phyloP scores from a whole-genome alignment of 2,329 filamentous ascomycete species.

The Fusarium redolens region DNA sequence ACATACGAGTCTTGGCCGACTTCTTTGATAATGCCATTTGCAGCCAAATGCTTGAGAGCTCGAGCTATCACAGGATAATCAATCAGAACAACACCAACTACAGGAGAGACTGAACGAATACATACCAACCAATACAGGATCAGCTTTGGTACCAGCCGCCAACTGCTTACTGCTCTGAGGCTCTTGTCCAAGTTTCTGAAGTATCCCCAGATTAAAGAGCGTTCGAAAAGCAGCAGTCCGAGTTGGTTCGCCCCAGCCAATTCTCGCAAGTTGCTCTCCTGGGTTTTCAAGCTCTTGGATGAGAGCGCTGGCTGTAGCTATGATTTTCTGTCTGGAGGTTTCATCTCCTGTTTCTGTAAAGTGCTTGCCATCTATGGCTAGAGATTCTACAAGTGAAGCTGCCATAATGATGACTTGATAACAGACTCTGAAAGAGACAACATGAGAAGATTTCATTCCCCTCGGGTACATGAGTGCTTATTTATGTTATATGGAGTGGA shows the following conservation, averaged over 20 bases:
- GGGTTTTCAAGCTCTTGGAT: constrained; percentile 28
- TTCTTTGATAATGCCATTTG: constrained; percentile 20
- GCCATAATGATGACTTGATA: not conserved
- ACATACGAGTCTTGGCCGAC: constrained; percentile 9
- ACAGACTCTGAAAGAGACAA: not conserved
- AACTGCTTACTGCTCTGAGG: constrained; percentile 13
- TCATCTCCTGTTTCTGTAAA: constrained; percentile 15
- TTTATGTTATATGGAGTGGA: not conserved
- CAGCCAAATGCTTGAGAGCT: constrained; percentile 18
- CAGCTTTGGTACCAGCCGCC: constrained; percentile 14
- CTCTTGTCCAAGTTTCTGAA: constrained; percentile 24
- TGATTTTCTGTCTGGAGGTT: constrained; percentile 4
- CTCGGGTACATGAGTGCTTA: fast-evolving
- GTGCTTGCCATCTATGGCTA: constrained; percentile 14
- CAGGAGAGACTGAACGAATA: not conserved
- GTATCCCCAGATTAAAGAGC: constrained; percentile 27
- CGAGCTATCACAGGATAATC: not conserved
- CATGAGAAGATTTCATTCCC: fast-evolving
- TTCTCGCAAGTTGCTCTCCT: constrained; percentile 23
- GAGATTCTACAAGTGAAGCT: constrained; percentile 2
- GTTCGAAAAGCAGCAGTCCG: constrained; percentile 30
- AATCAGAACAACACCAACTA: not conserved
- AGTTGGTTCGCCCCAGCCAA: constrained; percentile 31
- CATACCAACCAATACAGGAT: constrained; percentile 17
- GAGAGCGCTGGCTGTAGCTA: constrained; percentile 15